Evolutionary conservation across 768 basidiomycete species (phyloP).

Genomic region (Collybiopsis confluens): DNA sequence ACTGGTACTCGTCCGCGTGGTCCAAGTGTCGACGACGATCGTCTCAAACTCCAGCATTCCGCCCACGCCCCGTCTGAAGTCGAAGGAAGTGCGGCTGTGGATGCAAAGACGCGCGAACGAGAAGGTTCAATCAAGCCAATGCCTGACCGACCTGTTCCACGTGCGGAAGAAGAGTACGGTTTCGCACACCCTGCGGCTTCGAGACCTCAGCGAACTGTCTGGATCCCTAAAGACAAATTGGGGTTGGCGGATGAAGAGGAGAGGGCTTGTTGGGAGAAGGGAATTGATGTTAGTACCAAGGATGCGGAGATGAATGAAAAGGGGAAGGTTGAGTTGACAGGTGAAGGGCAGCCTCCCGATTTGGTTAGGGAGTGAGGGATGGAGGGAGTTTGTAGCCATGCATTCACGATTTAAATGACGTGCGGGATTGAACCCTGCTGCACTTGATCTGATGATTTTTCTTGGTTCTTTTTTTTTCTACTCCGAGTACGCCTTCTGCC

Average conservation of each 20-base stretch:
- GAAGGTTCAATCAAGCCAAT: constrained; percentile 10
- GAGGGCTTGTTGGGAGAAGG: constrained; percentile 43
- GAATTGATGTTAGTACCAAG: constrained; percentile 43
- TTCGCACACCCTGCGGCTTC: constrained; percentile 87
- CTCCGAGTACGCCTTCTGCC: too few species aligned
- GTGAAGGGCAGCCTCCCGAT: constrained; percentile 33
- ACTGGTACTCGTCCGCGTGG: neutral
- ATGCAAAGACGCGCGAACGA: neutral
- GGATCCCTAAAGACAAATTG: constrained; percentile 78
- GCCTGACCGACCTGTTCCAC: constrained; percentile 8
- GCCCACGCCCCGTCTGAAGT: neutral
- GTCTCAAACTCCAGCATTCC: constrained; percentile 10
- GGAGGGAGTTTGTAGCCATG: too few species aligned
- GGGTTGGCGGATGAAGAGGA: constrained; percentile 64
- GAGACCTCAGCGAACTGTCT: constrained; percentile 71
- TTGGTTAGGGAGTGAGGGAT: constrained; percentile 9
- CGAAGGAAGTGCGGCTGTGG: neutral
- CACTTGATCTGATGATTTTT: too few species aligned
- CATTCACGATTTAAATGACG: too few species aligned
- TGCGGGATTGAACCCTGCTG: too few species aligned
- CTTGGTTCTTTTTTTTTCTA: neutral
- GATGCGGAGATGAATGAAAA: constrained; percentile 57
- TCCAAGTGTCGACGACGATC: neutral
- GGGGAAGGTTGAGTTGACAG: constrained; percentile 53
- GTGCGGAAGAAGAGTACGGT: constrained; percentile 46